Percentiles rank a stretch among this genome's conserved stretches.
These are phyloP conservation scores for Hyaloscypha finlandica DNA, from an alignment of 495 filamentous ascomycete genomes.

Conservation along the genomic window DNA sequence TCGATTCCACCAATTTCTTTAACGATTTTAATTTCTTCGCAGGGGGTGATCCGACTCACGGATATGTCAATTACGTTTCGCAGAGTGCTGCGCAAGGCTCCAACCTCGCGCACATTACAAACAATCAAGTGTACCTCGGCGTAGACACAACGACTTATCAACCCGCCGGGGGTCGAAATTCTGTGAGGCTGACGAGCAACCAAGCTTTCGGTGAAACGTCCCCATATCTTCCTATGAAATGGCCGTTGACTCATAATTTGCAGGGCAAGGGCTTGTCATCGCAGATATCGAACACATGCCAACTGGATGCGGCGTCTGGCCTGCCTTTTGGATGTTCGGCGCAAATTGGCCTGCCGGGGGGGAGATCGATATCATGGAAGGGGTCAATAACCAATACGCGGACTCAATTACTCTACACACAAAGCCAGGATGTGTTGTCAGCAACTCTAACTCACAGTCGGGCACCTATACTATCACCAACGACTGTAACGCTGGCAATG, in stretches of 20 bases:
- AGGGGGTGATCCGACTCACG: conserved; percentile 55
- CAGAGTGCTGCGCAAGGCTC: conserved; percentile 51
- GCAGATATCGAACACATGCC: conserved; percentile 79
- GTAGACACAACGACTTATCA: conserved; percentile 42
- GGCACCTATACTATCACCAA: conserved; percentile 47
- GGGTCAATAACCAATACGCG: conserved; percentile 60
- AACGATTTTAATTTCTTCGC: conserved; percentile 34
- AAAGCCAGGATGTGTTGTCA: conserved; percentile 56
- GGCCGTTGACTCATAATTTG: conserved; percentile 63
- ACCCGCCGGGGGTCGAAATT: conserved; percentile 53
- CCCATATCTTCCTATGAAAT: conserved; percentile 61
- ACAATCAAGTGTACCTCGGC: conserved; percentile 46
- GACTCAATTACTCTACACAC: conserved; percentile 75
- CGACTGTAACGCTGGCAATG: conserved; percentile 57
- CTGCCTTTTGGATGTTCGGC: conserved; percentile 73
- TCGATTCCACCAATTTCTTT: conserved; percentile 34
- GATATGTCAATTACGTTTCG: conserved; percentile 61
- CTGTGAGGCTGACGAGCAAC: conserved; percentile 64
- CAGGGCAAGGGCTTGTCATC: conserved; percentile 68
- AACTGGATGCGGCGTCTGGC: conserved; percentile 58
- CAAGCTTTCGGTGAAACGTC: conserved; percentile 56
- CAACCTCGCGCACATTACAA: conserved; percentile 52
- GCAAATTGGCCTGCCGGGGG: conserved; percentile 68
- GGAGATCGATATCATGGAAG: conserved; percentile 85
- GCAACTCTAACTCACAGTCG: conserved; percentile 44